Evolutionary conservation across 805 yeast species (phyloP).

Genomic region (Pichia manshurica): DNA sequence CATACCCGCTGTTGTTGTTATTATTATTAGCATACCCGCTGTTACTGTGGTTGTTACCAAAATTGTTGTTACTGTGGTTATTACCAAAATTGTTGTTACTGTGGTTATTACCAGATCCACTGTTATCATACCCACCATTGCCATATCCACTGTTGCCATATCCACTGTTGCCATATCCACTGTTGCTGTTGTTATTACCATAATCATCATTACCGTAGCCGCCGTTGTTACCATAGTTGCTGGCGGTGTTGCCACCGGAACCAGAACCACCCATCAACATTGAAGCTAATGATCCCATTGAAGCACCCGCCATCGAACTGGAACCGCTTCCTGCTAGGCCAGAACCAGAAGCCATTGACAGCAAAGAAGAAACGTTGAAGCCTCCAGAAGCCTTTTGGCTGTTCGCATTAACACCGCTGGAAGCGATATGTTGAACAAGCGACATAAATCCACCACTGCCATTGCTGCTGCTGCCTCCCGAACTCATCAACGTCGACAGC

Average conservation of each 20-base stretch:
- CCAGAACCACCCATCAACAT: constrained; percentile 13
- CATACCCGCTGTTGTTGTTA: constrained; percentile 1
- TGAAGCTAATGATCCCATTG: constrained; percentile 20
- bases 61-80: neutral
- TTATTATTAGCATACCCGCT: neutral
- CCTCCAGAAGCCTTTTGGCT: constrained; percentile 25
- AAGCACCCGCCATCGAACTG: constrained; percentile 10
- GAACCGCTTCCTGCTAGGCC: constrained; percentile 8
- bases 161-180: constrained; percentile 4
- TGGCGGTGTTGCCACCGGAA: neutral
- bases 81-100: neutral
- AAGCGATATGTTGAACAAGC: constrained; percentile 22
- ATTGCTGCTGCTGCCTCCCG: constrained; percentile 7
- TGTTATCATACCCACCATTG: neutral
- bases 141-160: neutral
- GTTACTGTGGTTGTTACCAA: neutral
- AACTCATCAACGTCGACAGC: constrained; percentile 21
- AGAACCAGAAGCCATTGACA: constrained; percentile 13
- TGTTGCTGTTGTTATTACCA: constrained; percentile 2
- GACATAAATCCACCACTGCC: constrained; percentile 22
- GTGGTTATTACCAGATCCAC: constrained; percentile 6
- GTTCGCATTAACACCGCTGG: constrained; percentile 22
- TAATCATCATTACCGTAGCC: constrained; percentile 1
- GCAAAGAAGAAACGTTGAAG: constrained; percentile 23
- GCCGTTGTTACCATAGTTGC: neutral